Percentiles rank a stretch among this genome's conserved stretches.
These are phyloP conservation scores for Phalaenopsis equestris DNA, from an alignment of 106 monocot species.

Conservation along the genomic window DNA sequence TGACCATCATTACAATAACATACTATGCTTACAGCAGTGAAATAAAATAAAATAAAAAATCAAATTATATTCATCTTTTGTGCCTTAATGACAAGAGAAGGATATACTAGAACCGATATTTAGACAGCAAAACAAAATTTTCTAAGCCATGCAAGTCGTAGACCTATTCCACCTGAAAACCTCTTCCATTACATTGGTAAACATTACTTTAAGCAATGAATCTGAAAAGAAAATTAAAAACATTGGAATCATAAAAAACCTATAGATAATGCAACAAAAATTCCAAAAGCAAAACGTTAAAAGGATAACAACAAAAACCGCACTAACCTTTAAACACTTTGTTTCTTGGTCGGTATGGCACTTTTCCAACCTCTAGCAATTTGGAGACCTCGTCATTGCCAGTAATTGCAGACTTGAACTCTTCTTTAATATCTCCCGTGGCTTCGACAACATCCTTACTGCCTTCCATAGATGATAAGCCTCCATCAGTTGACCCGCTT, in stretches of 20 bases:
- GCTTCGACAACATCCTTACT: constrained; percentile 48
- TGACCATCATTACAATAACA: no score
- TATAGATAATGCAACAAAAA: neutral
- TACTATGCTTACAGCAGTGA: no score
- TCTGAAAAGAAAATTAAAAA: neutral
- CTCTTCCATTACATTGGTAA: neutral
- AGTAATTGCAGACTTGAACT: constrained; percentile 38
- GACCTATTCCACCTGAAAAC: neutral
- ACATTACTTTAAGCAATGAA: neutral
- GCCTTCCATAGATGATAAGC: constrained; percentile 9
- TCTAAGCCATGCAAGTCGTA: neutral
- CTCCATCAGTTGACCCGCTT: constrained; percentile 12
- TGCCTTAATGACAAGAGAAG: neutral
- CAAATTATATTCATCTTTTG: neutral
- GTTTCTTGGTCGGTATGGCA: constrained; percentile 25
- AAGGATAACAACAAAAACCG: constrained; percentile 5
- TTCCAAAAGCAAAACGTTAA: neutral
- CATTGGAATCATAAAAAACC: neutral
- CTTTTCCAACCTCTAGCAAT: constrained; percentile 63
- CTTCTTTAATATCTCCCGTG: constrained; percentile 54
- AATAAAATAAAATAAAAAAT: neutral
- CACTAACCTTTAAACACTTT: constrained; percentile 46
- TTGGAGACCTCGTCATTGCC: constrained; percentile 47
- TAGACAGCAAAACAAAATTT: no score
- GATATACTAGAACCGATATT: neutral